Conservation (phyloP, 2,329 filamentous ascomycete species). For the Fusarium musae region DNA sequence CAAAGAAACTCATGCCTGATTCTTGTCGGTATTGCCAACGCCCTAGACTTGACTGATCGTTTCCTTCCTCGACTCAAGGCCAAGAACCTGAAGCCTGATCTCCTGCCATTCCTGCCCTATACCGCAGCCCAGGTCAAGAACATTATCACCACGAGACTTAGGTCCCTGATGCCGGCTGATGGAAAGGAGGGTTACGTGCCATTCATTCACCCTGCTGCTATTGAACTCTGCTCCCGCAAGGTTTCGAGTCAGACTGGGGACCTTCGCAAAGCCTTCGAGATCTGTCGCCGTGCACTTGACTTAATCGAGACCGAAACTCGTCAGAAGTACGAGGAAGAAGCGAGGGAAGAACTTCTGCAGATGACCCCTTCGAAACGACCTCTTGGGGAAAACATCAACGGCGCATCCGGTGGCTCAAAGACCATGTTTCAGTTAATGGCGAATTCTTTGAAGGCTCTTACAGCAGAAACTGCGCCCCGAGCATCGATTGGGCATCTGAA, state of each 20-base stretch:
- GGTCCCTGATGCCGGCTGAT: conserved; percentile 70
- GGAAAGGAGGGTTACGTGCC: conserved; percentile 74
- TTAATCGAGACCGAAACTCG: conserved; percentile 87
- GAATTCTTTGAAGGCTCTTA: conserved; percentile 70
- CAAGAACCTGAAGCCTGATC: conserved; percentile 87
- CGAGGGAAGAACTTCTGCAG: conserved; percentile 65
- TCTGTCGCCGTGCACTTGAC: conserved; percentile 89
- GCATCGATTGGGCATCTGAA: conserved; percentile 92
- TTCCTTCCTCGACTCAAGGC: conserved; percentile 94
- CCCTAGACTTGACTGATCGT: conserved; percentile 92
- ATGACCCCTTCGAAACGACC: conserved; percentile 79
- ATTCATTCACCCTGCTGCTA: conserved; percentile 92
- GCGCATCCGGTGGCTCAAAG: conserved; percentile 58
- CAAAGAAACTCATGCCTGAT: conserved; percentile 81
- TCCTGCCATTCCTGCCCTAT: conserved; percentile 94
- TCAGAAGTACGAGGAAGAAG: conserved; percentile 74
- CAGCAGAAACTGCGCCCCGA: conserved; percentile 82
- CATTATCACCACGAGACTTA: conserved; percentile 86
- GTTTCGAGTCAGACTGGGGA: conserved; percentile 95
- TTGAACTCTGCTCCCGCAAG: conserved; percentile 94
- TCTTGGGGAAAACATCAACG: conserved; percentile 82
- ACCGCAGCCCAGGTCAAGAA: conserved; percentile 86
- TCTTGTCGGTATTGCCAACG: conserved; percentile 94
- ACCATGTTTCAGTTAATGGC: conserved; percentile 61
- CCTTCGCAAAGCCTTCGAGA: conserved; percentile 93